Evolutionary conservation across 345 rosid genomes (phyloP), one percentile per base, ranked within the genome.

Genomic region (Litchi chinensis): DNA sequence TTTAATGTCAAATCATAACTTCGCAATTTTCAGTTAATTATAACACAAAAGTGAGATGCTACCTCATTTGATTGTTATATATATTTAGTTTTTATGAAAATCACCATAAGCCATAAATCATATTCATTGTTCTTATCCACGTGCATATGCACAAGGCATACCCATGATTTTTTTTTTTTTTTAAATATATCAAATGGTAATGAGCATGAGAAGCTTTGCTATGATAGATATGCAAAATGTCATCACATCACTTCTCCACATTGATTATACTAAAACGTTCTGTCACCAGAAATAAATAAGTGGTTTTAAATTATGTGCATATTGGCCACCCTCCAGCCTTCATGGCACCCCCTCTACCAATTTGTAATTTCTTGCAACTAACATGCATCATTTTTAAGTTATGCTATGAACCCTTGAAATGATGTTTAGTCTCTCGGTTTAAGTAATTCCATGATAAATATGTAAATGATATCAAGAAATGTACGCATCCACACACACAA

Each of bases 91-190:
- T 40, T n/a, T 32, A 10, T 52, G 59, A 5, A 24, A 22, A 48
- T 26, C 32, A 44, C 21, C 11, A 13, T 19, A 48, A 6, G 60
- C 21, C 43, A 16, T 32, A 41, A 26, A 41, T 52, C 59, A 62
- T 65, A 40, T 71, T 54, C 40, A 70, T 71, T 9, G 24, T 71
- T 8, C 24, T 39, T 43, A 65, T 65, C 54, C 21, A 56, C 22
- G 71, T 37, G 26, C 11, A 75, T 28, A 64, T 62, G 44, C 70
- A 79, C n/a, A 73, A 78, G 75, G 13, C 19, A 48, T 59, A 13
- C 43, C 57, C 50, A 43, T 44, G 44, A 41, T 16, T 21, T 19
- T 65, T 10, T 6, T 6, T 0, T 10, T 46, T 46, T 46, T 46
- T 4, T 2, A 72, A 71, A 46, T 28, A 72, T 39, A 62, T 40